Evolutionary conservation across 805 yeast species (phyloP), one percentile per base, ranked within the genome.

Genomic region (Candida krabiensis): DNA sequence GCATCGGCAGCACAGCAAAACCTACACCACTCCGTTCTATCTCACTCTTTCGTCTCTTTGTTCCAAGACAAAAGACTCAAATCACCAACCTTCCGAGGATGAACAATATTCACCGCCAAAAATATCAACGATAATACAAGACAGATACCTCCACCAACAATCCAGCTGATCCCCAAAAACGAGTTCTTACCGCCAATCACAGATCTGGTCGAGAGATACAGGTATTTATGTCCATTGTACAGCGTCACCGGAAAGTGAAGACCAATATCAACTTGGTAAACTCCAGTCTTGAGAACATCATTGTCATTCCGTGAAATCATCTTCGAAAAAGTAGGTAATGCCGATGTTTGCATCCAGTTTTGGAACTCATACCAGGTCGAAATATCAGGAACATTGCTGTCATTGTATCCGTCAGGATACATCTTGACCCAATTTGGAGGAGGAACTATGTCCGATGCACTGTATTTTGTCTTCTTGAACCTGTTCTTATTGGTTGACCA

Each of bases 281-380:
- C 69, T 27, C 93, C 93, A 4, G 68, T 66, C 9, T 61, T 55
- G 44, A 85, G 60, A 2, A 63, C 61, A 27, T 78, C 81, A 33
- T 77, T 56, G 43, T 76, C 80, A 54, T 83, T 84, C 56, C 86
- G 71, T 37, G 77, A 69, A 9, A 78, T 77, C 59, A 86, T 61
- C 59, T 84, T 85, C 47, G 80, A 75, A 58, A 83, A 83, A 15
- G 70, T 66, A 13, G 90, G 75, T 43, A 86, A 68, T 0, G 87
- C 93, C 5, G 90, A 80, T 2, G 91, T 80, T 44, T 87, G 73
- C 91, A 86, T 85, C 95, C 95, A 86, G 50, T 85, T 86, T 53
- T 85, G 91, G 44, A 86, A 73, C 43, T 79, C 81, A 41, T 73
- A 77, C 87, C 87, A 80, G 7, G 67, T 61, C 2, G 80, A 67